A percentile compares a stretch with the other conserved stretches of the same genome.
These are phyloP conservation scores for Wallemia mellicola DNA, from an alignment of 1,284 basidiomycete species.

Conservation along the genomic window DNA sequence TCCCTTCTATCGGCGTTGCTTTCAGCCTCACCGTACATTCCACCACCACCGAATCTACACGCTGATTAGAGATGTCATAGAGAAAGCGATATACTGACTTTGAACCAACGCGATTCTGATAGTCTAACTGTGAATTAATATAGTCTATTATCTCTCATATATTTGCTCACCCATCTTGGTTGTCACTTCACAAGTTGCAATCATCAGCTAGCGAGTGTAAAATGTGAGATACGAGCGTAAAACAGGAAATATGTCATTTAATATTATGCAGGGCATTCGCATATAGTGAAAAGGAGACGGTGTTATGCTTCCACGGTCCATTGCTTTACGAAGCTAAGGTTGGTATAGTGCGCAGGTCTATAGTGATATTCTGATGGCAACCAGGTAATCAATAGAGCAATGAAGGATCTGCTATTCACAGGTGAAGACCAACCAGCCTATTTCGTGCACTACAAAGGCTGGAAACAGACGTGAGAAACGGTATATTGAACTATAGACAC, in stretches of 20 bases:
- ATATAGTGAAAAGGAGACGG: slow-evolving; percentile 35
- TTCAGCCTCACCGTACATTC: slow-evolving; percentile 46
- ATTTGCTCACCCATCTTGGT: no score
- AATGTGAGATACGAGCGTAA: no score
- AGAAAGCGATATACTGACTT: slow-evolving; percentile 7
- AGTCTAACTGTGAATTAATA: slow-evolving; percentile 7
- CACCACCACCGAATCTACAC: slow-evolving; percentile 8
- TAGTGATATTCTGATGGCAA: background rate
- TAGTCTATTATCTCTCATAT: no score
- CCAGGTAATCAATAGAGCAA: background rate
- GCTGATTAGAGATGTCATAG: background rate
- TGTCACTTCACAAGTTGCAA: no score
- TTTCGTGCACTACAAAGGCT: slow-evolving; percentile 94
- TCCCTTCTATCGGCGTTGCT: slow-evolving; percentile 85
- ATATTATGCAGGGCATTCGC: background rate
- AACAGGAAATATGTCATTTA: no score
- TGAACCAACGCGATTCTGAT: slow-evolving; percentile 14
- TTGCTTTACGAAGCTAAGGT: slow-evolving; percentile 80
- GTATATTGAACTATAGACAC: background rate
- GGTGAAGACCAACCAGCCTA: slow-evolving; percentile 51
- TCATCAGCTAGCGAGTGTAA: no score
- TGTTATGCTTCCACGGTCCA: slow-evolving; percentile 77
- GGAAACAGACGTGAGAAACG: slow-evolving; percentile 75
- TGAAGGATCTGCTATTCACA: slow-evolving; percentile 10
- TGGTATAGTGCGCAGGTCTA: slow-evolving; percentile 6